A percentile compares a stretch with the other conserved stretches of the same genome.
phyloP scores from a whole-genome alignment of 2,329 filamentous ascomycete species.

The Calonectria hongkongensis region DNA sequence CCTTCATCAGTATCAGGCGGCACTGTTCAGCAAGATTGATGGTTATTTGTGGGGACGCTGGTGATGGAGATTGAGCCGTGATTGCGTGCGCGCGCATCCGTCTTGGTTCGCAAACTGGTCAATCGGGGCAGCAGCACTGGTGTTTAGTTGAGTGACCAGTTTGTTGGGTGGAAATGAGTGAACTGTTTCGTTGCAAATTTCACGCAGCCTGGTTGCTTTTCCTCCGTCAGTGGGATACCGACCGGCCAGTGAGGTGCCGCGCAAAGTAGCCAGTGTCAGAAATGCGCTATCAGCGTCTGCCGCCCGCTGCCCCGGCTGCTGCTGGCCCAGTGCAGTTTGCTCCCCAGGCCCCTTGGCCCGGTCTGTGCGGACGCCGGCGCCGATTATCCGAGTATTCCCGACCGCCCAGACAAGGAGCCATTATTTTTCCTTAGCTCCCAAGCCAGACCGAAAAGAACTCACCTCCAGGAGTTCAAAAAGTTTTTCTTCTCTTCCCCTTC shows the following conservation, averaged over 20 bases:
- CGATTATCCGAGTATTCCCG: constrained; percentile 59
- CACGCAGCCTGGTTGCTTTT: constrained; percentile 1
- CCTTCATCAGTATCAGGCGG: too few relatives aligned
- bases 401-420: constrained; percentile 48
- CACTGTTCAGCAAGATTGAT: not conserved
- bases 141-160: too few relatives aligned
- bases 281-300: not conserved
- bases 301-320: not conserved
- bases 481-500: constrained; percentile 47
- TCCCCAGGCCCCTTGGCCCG: constrained; percentile 51
- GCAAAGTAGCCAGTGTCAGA: constrained; percentile 11
- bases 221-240: not conserved
- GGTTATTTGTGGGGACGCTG: constrained; percentile 7
- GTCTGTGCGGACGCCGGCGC: constrained; percentile 54
- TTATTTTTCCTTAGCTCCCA: constrained; percentile 48
- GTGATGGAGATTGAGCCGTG: constrained; percentile 4
- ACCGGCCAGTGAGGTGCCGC: constrained; percentile 34
- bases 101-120: too few relatives aligned
- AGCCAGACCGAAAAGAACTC: constrained; percentile 54
- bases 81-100: constrained; percentile 6
- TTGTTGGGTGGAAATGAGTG: not conserved
- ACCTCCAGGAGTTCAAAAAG: constrained; percentile 46
- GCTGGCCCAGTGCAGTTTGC: constrained; percentile 19
- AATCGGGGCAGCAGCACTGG: too few relatives aligned
- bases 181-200: not conserved